These are phyloP conservation scores for Aspergillus ostianus DNA, from an alignment of 495 filamentous ascomycete species.

Conservation along the genomic window DNA sequence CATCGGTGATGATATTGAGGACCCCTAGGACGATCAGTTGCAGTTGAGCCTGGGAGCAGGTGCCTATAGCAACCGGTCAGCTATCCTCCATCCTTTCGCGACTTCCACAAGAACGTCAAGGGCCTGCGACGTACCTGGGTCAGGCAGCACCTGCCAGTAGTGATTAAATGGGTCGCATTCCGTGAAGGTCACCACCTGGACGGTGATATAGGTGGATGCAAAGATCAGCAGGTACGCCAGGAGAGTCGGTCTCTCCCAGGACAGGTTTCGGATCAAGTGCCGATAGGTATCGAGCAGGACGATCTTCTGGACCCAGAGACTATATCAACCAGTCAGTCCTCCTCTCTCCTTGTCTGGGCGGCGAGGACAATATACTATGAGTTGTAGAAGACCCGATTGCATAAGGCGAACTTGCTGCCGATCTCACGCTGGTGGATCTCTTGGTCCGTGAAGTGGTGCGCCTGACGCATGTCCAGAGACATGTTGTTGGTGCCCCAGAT, in stretches of 20 bases:
- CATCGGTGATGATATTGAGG: constrained; percentile 42
- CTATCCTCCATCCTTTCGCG: neutral
- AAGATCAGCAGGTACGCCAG: constrained; percentile 31
- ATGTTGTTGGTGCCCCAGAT: constrained; percentile 40
- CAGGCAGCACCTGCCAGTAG: constrained; percentile 43
- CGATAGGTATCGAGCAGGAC: constrained; percentile 43
- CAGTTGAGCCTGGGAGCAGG: constrained; percentile 37
- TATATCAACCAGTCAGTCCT: constrained; percentile 8
- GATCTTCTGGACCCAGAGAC: constrained; percentile 44
- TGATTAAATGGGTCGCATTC: constrained; percentile 44
- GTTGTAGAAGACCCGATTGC: constrained; percentile 32
- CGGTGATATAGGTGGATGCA: constrained; percentile 32
- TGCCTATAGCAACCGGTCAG: constrained; percentile 6
- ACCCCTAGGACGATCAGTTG: constrained; percentile 39
- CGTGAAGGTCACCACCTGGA: constrained; percentile 39
- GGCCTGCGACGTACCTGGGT: constrained; percentile 27
- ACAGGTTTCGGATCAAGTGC: constrained; percentile 34
- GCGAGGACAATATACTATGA: constrained; percentile 22
- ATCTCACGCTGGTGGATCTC: constrained; percentile 34
- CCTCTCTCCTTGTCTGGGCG: neutral
- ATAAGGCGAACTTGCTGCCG: constrained; percentile 30
- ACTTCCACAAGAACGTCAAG: neutral
- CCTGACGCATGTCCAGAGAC: constrained; percentile 12
- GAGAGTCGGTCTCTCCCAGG: constrained; percentile 32
- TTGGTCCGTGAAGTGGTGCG: constrained; percentile 21